Conservation (phyloP, 1,284 basidiomycete genomes). For the Cutaneotrichosporon mucoides region DNA sequence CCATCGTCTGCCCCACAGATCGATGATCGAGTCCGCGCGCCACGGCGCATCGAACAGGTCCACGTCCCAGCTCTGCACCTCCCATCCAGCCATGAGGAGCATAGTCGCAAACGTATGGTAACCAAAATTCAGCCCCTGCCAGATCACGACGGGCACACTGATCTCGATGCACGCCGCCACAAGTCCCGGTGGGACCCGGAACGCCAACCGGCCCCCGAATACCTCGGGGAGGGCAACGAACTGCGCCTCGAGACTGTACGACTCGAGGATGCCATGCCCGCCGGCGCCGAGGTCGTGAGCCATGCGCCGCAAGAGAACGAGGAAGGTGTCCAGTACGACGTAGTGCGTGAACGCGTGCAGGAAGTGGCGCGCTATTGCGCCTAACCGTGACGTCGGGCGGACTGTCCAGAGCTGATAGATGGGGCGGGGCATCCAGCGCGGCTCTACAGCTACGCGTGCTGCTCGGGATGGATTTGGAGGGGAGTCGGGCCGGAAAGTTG, state of each 20-base stretch:
- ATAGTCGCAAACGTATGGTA: constrained; percentile 36
- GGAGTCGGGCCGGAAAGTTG: not conserved
- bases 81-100: constrained; percentile 27
- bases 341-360: constrained; percentile 23
- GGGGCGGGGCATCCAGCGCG: not conserved
- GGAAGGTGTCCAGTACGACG: constrained; percentile 29
- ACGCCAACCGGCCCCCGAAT: constrained; percentile 8
- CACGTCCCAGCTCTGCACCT: constrained; percentile 38
- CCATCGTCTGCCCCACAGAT: constrained; percentile 49
- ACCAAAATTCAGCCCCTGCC: constrained; percentile 30
- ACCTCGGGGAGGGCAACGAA: constrained; percentile 30
- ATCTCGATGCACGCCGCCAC: constrained; percentile 22
- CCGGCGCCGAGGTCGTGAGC: constrained; percentile 23
- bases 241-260: constrained; percentile 18
- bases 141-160: constrained; percentile 28
- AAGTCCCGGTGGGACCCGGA: constrained; percentile 9
- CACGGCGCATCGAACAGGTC: constrained; percentile 42
- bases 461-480: not conserved
- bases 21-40: constrained; percentile 38
- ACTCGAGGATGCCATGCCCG: constrained; percentile 1
- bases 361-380: constrained; percentile 29
- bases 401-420: not conserved
- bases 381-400: constrained; percentile 17
- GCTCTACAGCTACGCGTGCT: too few species aligned
- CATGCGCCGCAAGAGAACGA: constrained; percentile 28